These are phyloP conservation scores for Globisporangium apiculatum DNA, from an alignment of 352 stramenopile genomes.

Conservation along the genomic window DNA sequence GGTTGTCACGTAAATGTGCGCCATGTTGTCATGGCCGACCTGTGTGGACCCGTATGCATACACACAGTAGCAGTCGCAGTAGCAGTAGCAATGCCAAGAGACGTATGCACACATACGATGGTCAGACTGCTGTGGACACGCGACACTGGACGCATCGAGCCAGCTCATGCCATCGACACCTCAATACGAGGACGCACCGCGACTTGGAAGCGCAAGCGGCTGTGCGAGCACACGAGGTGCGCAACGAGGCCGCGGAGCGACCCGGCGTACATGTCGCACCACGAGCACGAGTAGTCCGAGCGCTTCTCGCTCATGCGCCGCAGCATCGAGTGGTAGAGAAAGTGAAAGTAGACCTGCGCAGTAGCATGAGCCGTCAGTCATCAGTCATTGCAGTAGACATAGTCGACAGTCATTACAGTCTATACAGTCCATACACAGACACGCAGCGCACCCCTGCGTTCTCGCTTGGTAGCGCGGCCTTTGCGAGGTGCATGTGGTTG, in stretches of 20 bases:
- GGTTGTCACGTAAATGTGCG: conserved; percentile 79
- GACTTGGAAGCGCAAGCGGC: conserved; percentile 73
- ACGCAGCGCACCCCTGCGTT: conserved; percentile 8
- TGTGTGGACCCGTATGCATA: conserved; percentile 6
- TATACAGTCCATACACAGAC: too few relatives aligned
- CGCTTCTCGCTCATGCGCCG: conserved; percentile 77
- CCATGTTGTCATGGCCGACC: conserved; percentile 72
- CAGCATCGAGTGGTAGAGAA: conserved; percentile 76
- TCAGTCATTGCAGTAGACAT: too few relatives aligned
- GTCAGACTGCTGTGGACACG: too few relatives aligned
- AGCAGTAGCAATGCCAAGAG: too few relatives aligned
- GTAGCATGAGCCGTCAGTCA: background rate
- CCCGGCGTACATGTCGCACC: conserved; percentile 78
- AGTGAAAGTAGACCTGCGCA: conserved; percentile 77
- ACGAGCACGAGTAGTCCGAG: conserved; percentile 73
- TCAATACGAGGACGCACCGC: conserved; percentile 21
- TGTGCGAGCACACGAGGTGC: conserved; percentile 73
- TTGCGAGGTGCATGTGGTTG: conserved; percentile 11
- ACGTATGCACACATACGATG: too few relatives aligned
- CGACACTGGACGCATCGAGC: too few relatives aligned
- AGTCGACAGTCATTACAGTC: too few relatives aligned
- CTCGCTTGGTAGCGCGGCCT: conserved; percentile 7
- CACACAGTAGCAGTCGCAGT: too few relatives aligned
- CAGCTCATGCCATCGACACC: background rate
- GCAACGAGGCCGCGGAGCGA: conserved; percentile 64